These are phyloP conservation scores for Saccharomycopsis oosterbeekiorum DNA, from an alignment of 805 yeast genomes.

Conservation along the genomic window DNA sequence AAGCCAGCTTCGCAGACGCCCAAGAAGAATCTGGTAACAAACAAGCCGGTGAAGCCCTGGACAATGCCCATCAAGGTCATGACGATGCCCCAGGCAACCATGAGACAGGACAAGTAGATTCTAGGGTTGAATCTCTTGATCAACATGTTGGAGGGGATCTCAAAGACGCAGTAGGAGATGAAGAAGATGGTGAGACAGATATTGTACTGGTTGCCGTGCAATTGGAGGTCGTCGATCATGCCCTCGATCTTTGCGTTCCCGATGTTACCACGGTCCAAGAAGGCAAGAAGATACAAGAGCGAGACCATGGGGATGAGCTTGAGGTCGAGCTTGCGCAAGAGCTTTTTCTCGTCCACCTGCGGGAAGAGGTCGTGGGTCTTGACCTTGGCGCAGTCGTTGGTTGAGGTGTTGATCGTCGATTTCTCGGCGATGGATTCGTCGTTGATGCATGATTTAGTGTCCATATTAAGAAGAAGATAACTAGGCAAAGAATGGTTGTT, in stretches of 20 bases:
- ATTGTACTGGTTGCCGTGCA: constrained; percentile 35
- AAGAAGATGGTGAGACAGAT: constrained; percentile 38
- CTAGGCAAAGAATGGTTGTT: background rate
- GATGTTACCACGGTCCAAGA: constrained; percentile 42
- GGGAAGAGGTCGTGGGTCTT: constrained; percentile 12
- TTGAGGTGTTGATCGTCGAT: constrained; percentile 1
- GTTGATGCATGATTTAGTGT: background rate
- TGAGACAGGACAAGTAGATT: constrained; percentile 35
- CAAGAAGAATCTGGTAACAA: constrained; percentile 37
- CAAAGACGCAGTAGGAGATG: constrained; percentile 39
- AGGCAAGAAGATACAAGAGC: constrained; percentile 38
- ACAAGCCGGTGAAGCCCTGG: constrained; percentile 31
- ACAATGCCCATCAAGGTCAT: constrained; percentile 41
- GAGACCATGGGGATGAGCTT: constrained; percentile 37
- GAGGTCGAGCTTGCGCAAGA: constrained; percentile 32
- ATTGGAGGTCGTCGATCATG: constrained; percentile 32
- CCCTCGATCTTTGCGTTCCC: constrained; percentile 48
- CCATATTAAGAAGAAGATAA: no score
- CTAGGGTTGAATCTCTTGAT: constrained; percentile 37
- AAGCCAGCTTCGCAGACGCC: constrained; percentile 35
- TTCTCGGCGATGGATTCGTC: constrained; percentile 5
- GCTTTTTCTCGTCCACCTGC: constrained; percentile 17
- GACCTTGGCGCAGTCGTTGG: background rate
- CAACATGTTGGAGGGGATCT: constrained; percentile 38
- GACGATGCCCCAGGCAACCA: constrained; percentile 42